Conservation (phyloP, 2,329 filamentous ascomycete genomes). For the Ceratocystis ficicola region DNA sequence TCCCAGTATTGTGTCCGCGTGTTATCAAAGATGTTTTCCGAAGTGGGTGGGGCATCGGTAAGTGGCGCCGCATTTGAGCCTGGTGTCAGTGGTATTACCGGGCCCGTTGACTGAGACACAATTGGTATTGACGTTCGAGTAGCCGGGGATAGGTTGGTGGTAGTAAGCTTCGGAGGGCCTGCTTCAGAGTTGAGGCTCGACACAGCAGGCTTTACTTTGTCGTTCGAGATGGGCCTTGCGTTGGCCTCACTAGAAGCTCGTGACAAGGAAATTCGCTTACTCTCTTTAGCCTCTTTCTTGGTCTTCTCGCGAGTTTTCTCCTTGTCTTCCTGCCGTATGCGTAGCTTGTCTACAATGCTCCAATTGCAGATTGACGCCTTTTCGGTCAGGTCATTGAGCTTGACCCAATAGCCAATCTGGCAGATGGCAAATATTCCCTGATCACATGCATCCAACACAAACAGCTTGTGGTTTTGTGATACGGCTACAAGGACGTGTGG, state of each 20-base stretch:
- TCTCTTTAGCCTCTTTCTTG: slow-evolving; percentile 10
- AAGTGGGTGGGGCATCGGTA: slow-evolving; percentile 27
- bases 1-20: slow-evolving; percentile 48
- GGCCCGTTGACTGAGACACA: not conserved
- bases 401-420: slow-evolving; percentile 55
- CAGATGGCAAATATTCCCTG: slow-evolving; percentile 54
- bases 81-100: not conserved
- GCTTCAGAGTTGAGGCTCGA: not conserved
- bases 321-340: slow-evolving; percentile 26
- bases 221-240: not conserved
- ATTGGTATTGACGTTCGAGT: not conserved
- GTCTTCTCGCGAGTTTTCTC: slow-evolving; percentile 19
- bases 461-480: slow-evolving; percentile 14
- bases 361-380: slow-evolving; percentile 36
- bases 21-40: slow-evolving; percentile 44
- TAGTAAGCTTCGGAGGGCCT: not conserved
- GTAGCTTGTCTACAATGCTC: slow-evolving; percentile 30
- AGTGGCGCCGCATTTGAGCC: slow-evolving; percentile 12
- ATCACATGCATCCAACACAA: slow-evolving; percentile 20
- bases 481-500: slow-evolving; percentile 43
- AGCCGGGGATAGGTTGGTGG: not conserved
- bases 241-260: not conserved
- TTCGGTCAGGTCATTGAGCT: slow-evolving; percentile 41
- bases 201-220: slow-evolving; percentile 1
- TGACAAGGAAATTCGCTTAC: slow-evolving; percentile 13